These are phyloP conservation scores for Graphilbum fragrans DNA, from an alignment of 2,329 filamentous ascomycete genomes.

Conservation along the genomic window DNA sequence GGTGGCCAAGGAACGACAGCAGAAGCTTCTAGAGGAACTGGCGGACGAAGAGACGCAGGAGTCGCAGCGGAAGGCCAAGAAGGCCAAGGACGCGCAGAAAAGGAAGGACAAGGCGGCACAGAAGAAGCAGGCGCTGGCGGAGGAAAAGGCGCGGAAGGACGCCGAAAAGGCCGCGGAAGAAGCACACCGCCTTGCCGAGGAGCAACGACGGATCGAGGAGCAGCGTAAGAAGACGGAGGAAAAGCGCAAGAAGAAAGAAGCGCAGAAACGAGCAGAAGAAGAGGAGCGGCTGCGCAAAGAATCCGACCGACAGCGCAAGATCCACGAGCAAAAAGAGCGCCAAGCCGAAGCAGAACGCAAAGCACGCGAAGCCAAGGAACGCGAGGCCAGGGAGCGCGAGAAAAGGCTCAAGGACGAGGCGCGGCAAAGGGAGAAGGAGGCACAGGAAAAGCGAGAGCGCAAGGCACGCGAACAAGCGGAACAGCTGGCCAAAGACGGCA, in stretches of 20 bases:
- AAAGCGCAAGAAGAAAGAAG: slow-evolving; percentile 81
- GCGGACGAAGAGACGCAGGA: slow-evolving; percentile 71
- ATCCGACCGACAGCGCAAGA: slow-evolving; percentile 65
- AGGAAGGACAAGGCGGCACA: slow-evolving; percentile 87
- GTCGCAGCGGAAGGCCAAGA: slow-evolving; percentile 77
- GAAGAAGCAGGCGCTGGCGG: slow-evolving; percentile 80
- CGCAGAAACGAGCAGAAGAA: slow-evolving; percentile 79
- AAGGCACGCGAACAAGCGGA: slow-evolving; percentile 39
- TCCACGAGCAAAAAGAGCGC: slow-evolving; percentile 74
- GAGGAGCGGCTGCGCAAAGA: slow-evolving; percentile 80
- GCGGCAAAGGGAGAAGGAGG: slow-evolving; percentile 66
- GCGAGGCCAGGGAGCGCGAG: no score
- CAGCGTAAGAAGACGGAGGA: slow-evolving; percentile 75
- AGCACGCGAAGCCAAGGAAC: slow-evolving; percentile 64
- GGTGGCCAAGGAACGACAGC: slow-evolving; percentile 82
- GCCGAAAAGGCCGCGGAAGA: slow-evolving; percentile 85
- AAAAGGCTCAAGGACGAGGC: slow-evolving; percentile 79
- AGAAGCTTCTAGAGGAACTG: slow-evolving; percentile 81
- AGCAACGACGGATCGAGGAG: slow-evolving; percentile 71
- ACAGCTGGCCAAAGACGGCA: slow-evolving; percentile 33
- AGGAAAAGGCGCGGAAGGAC: slow-evolving; percentile 78
- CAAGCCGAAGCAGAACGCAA: slow-evolving; percentile 81
- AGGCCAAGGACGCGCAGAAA: slow-evolving; percentile 86
- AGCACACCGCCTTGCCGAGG: slow-evolving; percentile 59
- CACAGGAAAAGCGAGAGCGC: slow-evolving; percentile 46